A percentile compares a stretch with the other conserved stretches of the same genome.
Evolutionary conservation across 1,284 basidiomycete genomes (phyloP).

Genomic region (Inonotus obliquus): DNA sequence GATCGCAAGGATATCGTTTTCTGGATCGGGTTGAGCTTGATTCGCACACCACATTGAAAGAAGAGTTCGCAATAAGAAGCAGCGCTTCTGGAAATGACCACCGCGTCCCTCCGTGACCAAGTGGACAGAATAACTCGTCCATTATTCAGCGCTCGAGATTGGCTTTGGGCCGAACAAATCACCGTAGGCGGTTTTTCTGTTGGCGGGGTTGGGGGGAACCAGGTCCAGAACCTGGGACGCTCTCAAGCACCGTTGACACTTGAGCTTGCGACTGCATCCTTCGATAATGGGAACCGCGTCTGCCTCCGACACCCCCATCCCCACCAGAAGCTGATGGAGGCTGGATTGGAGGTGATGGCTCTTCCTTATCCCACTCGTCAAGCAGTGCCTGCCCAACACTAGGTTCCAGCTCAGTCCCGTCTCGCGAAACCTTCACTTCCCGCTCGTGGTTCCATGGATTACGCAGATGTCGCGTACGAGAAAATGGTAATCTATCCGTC

Average conservation of each 20-base stretch:
- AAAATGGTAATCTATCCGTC: conserved; percentile 73
- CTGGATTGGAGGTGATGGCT: not conserved
- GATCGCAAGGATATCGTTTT: no score
- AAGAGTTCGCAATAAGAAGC: no score
- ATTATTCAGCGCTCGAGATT: not conserved
- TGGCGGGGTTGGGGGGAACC: not conserved
- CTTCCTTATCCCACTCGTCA: conserved; percentile 62
- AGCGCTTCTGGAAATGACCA: no score
- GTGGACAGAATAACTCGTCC: not conserved
- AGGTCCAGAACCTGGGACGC: not conserved
- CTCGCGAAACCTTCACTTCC: conserved; percentile 88
- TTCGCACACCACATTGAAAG: no score
- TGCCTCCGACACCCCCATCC: not conserved
- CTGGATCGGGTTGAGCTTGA: no score
- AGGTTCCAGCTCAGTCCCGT: conserved; percentile 91
- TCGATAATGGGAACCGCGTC: not conserved
- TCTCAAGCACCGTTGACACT: not conserved
- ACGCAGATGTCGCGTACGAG: conserved; percentile 71
- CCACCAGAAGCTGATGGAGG: not conserved
- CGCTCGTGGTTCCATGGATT: conserved; percentile 93
- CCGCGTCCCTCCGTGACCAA: not conserved
- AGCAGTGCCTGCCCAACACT: conserved; percentile 68
- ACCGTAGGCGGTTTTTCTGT: not conserved
- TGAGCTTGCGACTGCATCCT: not conserved
- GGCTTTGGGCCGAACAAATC: not conserved